Evolutionary conservation across 2,329 filamentous ascomycete genomes (phyloP).

Genomic region (Fonsecaea monophora): DNA sequence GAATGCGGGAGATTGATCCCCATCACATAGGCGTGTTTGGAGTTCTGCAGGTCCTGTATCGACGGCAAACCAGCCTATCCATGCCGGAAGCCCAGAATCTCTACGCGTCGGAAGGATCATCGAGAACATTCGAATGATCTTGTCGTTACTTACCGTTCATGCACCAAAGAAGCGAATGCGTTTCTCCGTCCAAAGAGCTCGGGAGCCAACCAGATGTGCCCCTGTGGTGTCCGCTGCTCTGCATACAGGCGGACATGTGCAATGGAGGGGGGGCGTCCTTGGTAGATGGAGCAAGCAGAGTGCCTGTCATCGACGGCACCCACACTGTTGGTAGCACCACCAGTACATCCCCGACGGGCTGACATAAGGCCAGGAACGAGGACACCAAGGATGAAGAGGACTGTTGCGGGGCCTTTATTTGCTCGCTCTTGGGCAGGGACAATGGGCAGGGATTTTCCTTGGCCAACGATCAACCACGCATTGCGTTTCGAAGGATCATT

Average conservation of each 20-base stretch:
- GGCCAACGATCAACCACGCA: constrained; percentile 18
- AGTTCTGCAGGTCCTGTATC: constrained; percentile 23
- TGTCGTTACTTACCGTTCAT: constrained; percentile 2
- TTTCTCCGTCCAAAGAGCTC: constrained; percentile 15
- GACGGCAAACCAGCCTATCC: constrained; percentile 10
- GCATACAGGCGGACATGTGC: constrained; percentile 18
- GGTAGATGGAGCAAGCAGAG: background rate
- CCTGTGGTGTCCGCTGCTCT: background rate
- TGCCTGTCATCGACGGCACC: constrained; percentile 1
- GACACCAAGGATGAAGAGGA: constrained; percentile 5
- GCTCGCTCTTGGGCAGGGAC: background rate
- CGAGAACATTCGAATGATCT: background rate
- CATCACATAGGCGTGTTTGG: constrained; percentile 15
- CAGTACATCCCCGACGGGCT: constrained; percentile 18
- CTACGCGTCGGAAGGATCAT: constrained; percentile 9
- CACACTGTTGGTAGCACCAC: constrained; percentile 15
- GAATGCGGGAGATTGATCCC: constrained; percentile 16
- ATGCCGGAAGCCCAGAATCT: constrained; percentile 6
- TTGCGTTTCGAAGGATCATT: constrained; percentile 32
- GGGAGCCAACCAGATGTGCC: constrained; percentile 5
- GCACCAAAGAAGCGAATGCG: constrained; percentile 8
- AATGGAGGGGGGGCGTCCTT: constrained; percentile 6
- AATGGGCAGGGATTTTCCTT: constrained; percentile 16
- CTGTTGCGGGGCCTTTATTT: constrained; percentile 19
- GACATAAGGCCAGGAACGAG: constrained; percentile 19